Base-by-base conservation (phyloP, 2,329 filamentous ascomycete species). In the Periglandula ipomoeae region DNA sequence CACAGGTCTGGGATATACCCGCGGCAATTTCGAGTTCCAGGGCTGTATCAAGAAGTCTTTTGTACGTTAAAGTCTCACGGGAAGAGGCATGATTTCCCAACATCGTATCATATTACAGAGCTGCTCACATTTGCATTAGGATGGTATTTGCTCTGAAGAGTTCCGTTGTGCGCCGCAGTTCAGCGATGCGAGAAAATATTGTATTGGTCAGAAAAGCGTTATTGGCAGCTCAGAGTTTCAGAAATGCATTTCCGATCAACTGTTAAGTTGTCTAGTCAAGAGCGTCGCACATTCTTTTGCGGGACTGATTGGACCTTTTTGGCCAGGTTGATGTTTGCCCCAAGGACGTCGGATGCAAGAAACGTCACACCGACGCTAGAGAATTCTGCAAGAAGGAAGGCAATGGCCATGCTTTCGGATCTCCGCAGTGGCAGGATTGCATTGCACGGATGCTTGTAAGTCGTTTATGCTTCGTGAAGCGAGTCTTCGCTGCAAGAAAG, bases 321-420 rank as follows among this genome's bases (percentile, higher is more conserved):
- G 22, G 20, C 23, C 30, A 40, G 45, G 45, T 40, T 40, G 37
- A 47, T 19, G 37, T 23, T 34, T 47, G 45, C 34, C 30, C 45
- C 8, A 47, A 47, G 37, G 45, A 47, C 15, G 37, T 47, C 23
- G 45, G 45, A n/a, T 47, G 45, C 37, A 47, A 40, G 37, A 39
- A 40, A 35, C 45, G 45, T 23, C 37, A 47, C 15, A 30, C 32
- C 34, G 45, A 47, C 27, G 45, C 45, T 19, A 47, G 45, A 37
- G 45, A 47, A 41, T 47, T 38, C 34, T 47, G 45, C 37, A 40
- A 47, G 17, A 47, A 47, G 34, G 19, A 47, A 26, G 37, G 38
- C 20, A 17, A 40, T 40, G 38, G 38, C n/a, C 38, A 27, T 32
- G 19, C 3, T 10, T 40, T 47, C 19, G 45, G 45, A 3, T 34